phyloP scores from a whole-genome alignment of 1,284 basidiomycete species.

The Phellinidium pouzarii region DNA sequence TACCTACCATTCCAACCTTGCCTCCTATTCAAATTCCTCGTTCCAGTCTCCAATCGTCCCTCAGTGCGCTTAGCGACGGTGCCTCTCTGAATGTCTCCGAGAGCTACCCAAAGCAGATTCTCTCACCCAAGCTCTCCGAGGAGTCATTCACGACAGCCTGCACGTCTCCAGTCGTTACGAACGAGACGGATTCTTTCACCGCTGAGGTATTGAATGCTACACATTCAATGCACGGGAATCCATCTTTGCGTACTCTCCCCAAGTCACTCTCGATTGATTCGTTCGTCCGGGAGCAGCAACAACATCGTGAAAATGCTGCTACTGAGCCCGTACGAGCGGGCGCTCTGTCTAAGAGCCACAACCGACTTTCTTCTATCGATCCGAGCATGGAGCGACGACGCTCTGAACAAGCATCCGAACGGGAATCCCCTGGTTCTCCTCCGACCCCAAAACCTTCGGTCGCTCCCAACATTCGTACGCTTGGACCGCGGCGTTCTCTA shows the following conservation, averaged over 20 bases:
- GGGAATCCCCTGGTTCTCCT: not conserved
- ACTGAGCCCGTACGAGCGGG: conserved; percentile 10
- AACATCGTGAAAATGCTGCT: not conserved
- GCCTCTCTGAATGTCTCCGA: not conserved
- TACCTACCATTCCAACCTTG: conserved; percentile 14
- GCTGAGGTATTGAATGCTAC: not conserved
- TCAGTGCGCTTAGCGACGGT: not conserved
- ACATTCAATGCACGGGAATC: not conserved
- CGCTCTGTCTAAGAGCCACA: conserved; percentile 6
- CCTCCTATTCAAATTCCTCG: conserved; percentile 16
- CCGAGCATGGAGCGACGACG: conserved; percentile 7
- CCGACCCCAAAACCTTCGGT: conserved; percentile 2
- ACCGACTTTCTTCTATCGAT: conserved; percentile 11
- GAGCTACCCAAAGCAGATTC: not conserved
- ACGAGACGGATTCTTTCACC: not conserved
- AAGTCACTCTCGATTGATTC: conserved; percentile 18
- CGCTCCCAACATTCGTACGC: conserved; percentile 8
- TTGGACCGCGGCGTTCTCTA: conserved; percentile 7
- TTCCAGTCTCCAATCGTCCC: not conserved
- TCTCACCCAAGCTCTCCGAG: conserved; percentile 10
- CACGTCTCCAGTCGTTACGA: conserved; percentile 10
- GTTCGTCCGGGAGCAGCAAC: conserved; percentile 15
- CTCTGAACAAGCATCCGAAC: not conserved
- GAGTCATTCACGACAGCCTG: conserved; percentile 16
- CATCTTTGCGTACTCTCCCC: conserved; percentile 8